These are phyloP conservation scores for Auricularia sp. DNA, from an alignment of 768 basidiomycete species.

Conservation along the genomic window DNA sequence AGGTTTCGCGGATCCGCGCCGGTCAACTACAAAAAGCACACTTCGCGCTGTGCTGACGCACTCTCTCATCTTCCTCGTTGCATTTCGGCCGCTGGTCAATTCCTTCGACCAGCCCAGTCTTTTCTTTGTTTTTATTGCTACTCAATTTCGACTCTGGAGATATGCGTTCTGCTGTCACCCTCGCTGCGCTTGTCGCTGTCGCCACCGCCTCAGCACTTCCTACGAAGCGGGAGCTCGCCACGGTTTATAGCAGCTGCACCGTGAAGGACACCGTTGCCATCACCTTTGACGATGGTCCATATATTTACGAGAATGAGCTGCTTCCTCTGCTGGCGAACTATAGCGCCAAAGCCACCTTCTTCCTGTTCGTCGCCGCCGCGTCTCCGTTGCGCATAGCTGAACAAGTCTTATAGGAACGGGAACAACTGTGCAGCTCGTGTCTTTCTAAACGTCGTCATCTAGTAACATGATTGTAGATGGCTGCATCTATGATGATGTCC, in stretches of 20 bases:
- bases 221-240: not conserved
- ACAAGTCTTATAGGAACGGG: not conserved
- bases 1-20: too few relatives aligned
- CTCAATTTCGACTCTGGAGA: not conserved
- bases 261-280: not conserved
- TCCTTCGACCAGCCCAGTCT: too few relatives aligned
- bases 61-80: too few relatives aligned
- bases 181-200: not conserved
- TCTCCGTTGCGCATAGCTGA: not conserved
- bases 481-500: slow-evolving; percentile 19
- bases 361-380: slow-evolving; percentile 21
- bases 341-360: slow-evolving; percentile 34
- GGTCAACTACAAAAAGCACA: too few relatives aligned
- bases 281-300: slow-evolving; percentile 17
- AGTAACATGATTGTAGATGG: slow-evolving; percentile 9
- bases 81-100: too few relatives aligned
- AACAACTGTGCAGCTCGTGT: slow-evolving; percentile 3
- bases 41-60: too few relatives aligned
- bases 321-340: slow-evolving; percentile 3
- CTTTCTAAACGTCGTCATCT: not conserved
- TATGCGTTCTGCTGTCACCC: not conserved
- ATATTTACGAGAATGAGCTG: slow-evolving; percentile 12
- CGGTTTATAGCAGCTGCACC: not conserved
- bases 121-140: not conserved
- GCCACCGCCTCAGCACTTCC: not conserved